Conservation (phyloP, 805 yeast species). For the Spathaspora gorwiae region DNA sequence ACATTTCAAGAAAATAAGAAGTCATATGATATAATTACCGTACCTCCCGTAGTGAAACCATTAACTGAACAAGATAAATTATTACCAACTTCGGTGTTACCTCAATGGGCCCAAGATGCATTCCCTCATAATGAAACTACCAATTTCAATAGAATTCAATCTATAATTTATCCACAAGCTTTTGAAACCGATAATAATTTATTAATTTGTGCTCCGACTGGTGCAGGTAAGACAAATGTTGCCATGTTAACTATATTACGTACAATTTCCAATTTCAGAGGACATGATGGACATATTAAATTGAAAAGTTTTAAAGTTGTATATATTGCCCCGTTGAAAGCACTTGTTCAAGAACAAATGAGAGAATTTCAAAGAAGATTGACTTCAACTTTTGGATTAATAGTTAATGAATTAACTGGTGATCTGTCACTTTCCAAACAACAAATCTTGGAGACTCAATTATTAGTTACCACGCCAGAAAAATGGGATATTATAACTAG, state of each 20-base stretch:
- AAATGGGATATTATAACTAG: conserved; percentile 96
- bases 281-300: conserved; percentile 46
- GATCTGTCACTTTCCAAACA: conserved; percentile 73
- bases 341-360: conserved; percentile 92
- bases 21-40: conserved; percentile 80
- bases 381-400: conserved; percentile 52
- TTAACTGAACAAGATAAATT: conserved; percentile 41
- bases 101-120: conserved; percentile 76
- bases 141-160: conserved; percentile 76
- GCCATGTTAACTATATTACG: conserved; percentile 81
- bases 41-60: conserved; percentile 65
- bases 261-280: conserved; percentile 51
- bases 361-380: conserved; percentile 76
- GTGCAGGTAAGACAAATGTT: conserved; percentile 97
- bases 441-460: conserved; percentile 74
- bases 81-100: conserved; percentile 59
- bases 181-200: conserved; percentile 67
- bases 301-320: conserved; percentile 67
- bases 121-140: conserved; percentile 66
- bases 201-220: conserved; percentile 94
- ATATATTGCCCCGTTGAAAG: conserved; percentile 89
- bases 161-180: conserved; percentile 75
- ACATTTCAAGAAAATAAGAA: conserved; percentile 72
- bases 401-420: conserved; percentile 86
- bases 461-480: conserved; percentile 91